Base-by-base conservation (phyloP, 768 basidiomycete species). In the Nidularia pulvinata region DNA sequence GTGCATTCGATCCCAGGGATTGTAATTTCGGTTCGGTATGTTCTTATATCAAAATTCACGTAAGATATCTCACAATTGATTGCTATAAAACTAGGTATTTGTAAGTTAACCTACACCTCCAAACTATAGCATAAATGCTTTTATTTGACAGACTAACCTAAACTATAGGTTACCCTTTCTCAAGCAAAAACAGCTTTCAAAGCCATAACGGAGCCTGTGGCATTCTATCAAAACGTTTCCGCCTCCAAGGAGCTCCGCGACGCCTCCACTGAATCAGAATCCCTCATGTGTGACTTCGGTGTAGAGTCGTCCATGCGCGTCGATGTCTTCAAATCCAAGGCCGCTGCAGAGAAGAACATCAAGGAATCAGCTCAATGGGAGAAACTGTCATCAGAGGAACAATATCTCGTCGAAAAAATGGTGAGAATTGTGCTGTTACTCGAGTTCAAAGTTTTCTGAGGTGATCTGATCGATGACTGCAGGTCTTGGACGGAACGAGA, bases 221-320 rank as follows among this genome's bases (percentile, higher is more conserved):
- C 76, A 0, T 95, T 95, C 69, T 89, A 93, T 63, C 88, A 92
- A 66, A 89, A 93, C 59, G 91, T 94, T 30, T 88, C 90, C 30
- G 73, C 84, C 1, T 74, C 77, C 52, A 86, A 91, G 65, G 83
- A 79, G 43, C 79, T 95, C n/a, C 82, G 93, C 1, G 92, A 94
- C 63, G 89, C 91, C 1, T 86, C 89, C 4, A 91, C 84, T 52
- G 80, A 81, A 39, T 86, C 88, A 9, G 50, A 19, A 9, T 78
- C 81, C n/a, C 72, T 83, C 33, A 71, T 85, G 14, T 19, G 19
- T 19, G 19, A 19, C 19, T 19, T 19, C 19, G 19, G 19, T 19
- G 19, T 19, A 19, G 19, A 19, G 19, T 19, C 19, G 19, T 19
- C 19, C 19, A 19, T 19, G 19, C 83, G 87, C 52, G 64, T 87